These are phyloP conservation scores for Alternaria arbusti DNA, from an alignment of 2,329 filamentous ascomycete species.

Conservation along the genomic window DNA sequence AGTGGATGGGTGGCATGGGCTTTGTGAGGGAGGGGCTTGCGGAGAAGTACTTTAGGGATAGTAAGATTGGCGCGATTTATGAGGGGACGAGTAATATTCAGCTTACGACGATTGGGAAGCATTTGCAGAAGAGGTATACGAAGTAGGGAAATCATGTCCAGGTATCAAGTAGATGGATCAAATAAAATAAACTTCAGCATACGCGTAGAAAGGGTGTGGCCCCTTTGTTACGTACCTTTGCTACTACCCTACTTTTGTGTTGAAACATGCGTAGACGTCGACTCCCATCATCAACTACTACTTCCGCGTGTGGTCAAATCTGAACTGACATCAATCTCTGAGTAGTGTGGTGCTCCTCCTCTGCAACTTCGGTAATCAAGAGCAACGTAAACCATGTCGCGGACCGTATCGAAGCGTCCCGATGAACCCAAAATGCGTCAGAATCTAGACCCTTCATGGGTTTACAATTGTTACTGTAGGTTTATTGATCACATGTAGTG, in stretches of 20 bases:
- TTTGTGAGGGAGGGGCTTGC: constrained; percentile 95
- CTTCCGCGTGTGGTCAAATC: too few species aligned
- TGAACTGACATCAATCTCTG: too few species aligned
- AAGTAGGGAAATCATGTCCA: too few species aligned
- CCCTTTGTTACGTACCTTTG: too few species aligned
- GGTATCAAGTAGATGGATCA: too few species aligned
- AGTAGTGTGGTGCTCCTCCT: too few species aligned
- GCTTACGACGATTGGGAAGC: constrained; percentile 72
- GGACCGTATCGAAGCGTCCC: not conserved
- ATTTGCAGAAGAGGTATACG: constrained; percentile 73
- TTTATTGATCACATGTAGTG: not conserved
- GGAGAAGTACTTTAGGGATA: constrained; percentile 97
- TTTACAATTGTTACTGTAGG: not conserved
- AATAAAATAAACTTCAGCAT: too few species aligned
- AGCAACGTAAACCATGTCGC: not conserved
- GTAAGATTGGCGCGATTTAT: constrained; percentile 98
- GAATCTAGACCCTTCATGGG: not conserved
- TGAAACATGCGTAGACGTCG: too few species aligned
- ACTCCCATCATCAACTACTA: too few species aligned
- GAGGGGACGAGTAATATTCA: constrained; percentile 86
- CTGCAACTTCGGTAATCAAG: not conserved
- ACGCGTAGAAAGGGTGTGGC: too few species aligned
- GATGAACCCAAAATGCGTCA: not conserved
- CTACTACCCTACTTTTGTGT: too few species aligned
- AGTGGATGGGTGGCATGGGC: constrained; percentile 99